Evolutionary conservation across 345 rosid species (phyloP), one percentile per base, ranked within the genome.

Genomic region (Citrus mangshanensis): DNA sequence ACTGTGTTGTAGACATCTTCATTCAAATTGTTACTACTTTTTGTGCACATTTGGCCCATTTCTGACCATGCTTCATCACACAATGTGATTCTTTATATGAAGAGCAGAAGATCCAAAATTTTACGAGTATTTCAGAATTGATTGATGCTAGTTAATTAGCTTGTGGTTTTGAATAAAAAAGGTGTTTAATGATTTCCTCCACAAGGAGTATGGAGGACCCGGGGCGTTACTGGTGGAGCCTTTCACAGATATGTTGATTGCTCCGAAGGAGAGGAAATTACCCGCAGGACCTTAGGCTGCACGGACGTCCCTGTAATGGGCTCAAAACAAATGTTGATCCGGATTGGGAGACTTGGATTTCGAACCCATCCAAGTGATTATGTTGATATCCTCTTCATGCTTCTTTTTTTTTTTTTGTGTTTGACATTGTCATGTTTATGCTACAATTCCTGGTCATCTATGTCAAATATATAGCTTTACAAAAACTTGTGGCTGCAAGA

Each of bases 151-250:
- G 59, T 35, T 35, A 32, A 67, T 35, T 30, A 42, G 65, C 54
- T 73, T 74, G 37, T 30, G 69, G 79, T 81, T 28, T 46, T 70
- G 77, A 74, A 46, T 46, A 3, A 59, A 72, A 56, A 82, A 86
- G 89, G 78, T 85, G 67, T 81, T 89, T 69, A 74, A 82, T 68
- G 64, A 82, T 54, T 87, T 88, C 86, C 69, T 89, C 77, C 86
- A 72, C 60, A 60, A 80, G 27, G 87, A 89, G 68, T 82, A 73
- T 70, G 89, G 84, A 83, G 91, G 92, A 69, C 86, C 89, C 2
- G 83, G 87, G 72, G 86, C 89, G 54, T 77, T 85, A 70, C 42
- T 67, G 82, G 87, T 81, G 80, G 88, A 89, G 82, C 90, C 93
- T 68, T 85, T 85, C 35, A 77, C 85, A 2, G 82, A 86, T 59